These are phyloP conservation scores for Tylopilus plumbeoviolaceoides DNA, from an alignment of 768 basidiomycete genomes.

Conservation along the genomic window DNA sequence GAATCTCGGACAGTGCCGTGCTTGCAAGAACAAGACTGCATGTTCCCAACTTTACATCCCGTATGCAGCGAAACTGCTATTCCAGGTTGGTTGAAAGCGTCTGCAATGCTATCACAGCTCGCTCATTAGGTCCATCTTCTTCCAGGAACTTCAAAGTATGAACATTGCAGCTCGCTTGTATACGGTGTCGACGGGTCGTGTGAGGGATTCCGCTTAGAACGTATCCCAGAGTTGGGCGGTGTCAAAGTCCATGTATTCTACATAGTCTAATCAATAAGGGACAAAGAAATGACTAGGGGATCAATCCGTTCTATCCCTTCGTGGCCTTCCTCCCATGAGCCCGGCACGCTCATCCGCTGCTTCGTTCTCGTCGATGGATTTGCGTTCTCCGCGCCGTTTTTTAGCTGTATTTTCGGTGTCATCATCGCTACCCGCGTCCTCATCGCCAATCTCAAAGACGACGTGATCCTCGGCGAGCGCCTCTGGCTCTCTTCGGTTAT, in stretches of 20 bases:
- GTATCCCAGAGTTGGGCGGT: neutral
- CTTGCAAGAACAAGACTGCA: conserved; percentile 96
- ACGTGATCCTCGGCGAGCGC: conserved; percentile 61
- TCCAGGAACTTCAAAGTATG: conserved; percentile 92
- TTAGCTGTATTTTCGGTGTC: conserved; percentile 51
- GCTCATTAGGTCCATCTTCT: neutral
- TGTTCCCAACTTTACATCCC: conserved; percentile 90
- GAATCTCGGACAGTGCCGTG: conserved; percentile 58
- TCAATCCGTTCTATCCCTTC: conserved; percentile 36
- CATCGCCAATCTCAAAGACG: conserved; percentile 90
- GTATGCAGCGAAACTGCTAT: conserved; percentile 93
- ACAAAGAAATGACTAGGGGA: conserved; percentile 4
- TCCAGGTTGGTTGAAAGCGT: conserved; percentile 61
- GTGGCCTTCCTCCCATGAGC: conserved; percentile 46
- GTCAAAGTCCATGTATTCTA: conserved; percentile 34
- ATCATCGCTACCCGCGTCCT: conserved; percentile 63
- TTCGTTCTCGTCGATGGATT: conserved; percentile 46
- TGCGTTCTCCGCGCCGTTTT: conserved; percentile 42
- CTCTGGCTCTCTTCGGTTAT: conserved; percentile 47
- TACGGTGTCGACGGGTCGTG: conserved; percentile 82
- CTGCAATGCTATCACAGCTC: neutral
- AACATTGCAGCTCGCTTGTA: conserved; percentile 88
- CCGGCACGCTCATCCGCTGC: conserved; percentile 59
- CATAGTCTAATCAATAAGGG: conserved; percentile 23
- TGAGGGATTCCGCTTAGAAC: conserved; percentile 48